Evolutionary conservation across 2,329 filamentous ascomycete species (phyloP), one percentile per base, ranked within the genome.

Genomic region (Xenoacremonium recifei): DNA sequence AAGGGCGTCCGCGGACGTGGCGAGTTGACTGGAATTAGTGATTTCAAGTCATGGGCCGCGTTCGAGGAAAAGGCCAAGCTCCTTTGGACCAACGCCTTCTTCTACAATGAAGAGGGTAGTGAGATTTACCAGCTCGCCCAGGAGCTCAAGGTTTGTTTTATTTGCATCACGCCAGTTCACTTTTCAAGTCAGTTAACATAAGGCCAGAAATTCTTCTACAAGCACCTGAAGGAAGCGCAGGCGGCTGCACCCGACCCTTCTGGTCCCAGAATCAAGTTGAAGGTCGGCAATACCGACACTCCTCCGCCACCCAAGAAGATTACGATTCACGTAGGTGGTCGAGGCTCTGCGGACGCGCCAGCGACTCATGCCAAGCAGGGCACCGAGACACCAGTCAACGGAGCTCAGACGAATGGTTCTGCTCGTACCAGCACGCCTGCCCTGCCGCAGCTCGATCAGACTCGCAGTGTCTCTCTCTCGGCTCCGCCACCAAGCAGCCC

Each of bases 31-130:
- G 77, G 77, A 2, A 57, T 75, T 4, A 82, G 73, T 36, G 82
- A 89, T 35, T 89, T 90, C 66, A 91, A 89, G 62, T 86, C 73
- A 37, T 96, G 91, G 91, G 77, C 82, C 42, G 77, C 82, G 1
- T 89, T 96, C 51, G 89, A 89, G 61, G 83, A 90, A 40, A 87
- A 87, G 57, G 76, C 88, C 11, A 87, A 83, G 55, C 76, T 88
- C 39, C 82, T 96, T 32, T 96, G 91, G 91, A 78, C 77, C 36
- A 96, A 96, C 64, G 89, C 90, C 0, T 86, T 83, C 57, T 85
- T 85, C 45, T 96, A 92, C 71, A 96, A 96, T 53, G 89, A 96
- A 63, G 90, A 96, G 59, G 87, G 85, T 4, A 96, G 91, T 58
- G 85, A 89, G 13, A 91, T 96, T 38, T 89, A 84, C 50, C 73